Evolutionary conservation across 805 yeast species (phyloP), one percentile per base, ranked within the genome.

Genomic region (Candida vartiovaarae): DNA sequence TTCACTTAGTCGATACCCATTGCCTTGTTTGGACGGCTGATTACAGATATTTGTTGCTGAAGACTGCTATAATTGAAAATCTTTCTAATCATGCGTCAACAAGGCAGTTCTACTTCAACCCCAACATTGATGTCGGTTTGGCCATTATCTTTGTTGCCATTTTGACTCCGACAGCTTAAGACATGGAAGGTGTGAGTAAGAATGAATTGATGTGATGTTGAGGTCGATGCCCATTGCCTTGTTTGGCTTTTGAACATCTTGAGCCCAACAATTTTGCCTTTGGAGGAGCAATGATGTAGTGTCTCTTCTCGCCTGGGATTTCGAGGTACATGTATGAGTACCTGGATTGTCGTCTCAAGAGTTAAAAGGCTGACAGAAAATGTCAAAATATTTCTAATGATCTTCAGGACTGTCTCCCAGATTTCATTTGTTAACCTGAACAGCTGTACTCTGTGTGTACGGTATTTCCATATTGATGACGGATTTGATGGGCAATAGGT

Each of bases 31-130:
- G 72, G 83, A 32, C 65, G 68, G 35, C 71, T 80, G 37, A 84
- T 84, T 93, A 76, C 86, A 29, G 76, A 71, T 52, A 80, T 81
- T 39, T 84, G 93, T 91, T 84, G 91, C 36, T 91, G 95, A 53
- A 93, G 91, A 55, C 75, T 84, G 58, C 91, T 78, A 28, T 84
- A 83, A 15, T 15, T 15, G 20, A 15, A 15, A 15, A 15, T 15
- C 20, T 15, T 15, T 15, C 20, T 15, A 48, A 27, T 30, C 37
- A 41, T 4, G 32, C 48, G 3, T 37, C 42, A 7, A 36, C 28
- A 30, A 25, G 15, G 30, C n/a, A n/a, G 25, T 49, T 49, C 38
- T 47, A 47, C 38, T 28, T 28, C 32, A 44, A 43, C 33, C 15
- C 44, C 23, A 26, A 32, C 24, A 8, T 39, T 15, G 47, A 43